Conservation (phyloP, 768 basidiomycete genomes). For the Hydnomerulius pinastri region DNA sequence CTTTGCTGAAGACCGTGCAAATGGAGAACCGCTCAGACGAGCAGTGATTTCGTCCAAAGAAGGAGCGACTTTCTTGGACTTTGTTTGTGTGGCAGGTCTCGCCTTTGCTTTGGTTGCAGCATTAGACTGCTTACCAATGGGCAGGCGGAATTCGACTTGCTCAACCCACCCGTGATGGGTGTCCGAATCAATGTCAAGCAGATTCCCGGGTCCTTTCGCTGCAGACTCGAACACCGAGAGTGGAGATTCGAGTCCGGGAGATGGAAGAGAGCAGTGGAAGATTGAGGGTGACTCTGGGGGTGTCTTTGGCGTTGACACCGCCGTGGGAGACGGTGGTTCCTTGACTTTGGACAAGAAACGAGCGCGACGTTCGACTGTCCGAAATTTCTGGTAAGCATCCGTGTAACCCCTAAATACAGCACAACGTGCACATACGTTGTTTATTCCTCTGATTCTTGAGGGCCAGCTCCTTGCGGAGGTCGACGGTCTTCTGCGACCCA, state of each 20-base stretch:
- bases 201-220: slow-evolving; percentile 14
- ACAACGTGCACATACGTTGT: slow-evolving; percentile 54
- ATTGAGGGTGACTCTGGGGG: slow-evolving; percentile 71
- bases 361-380: slow-evolving; percentile 70
- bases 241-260: slow-evolving; percentile 66
- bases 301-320: slow-evolving; percentile 58
- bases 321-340: slow-evolving; percentile 64
- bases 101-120: slow-evolving; percentile 2
- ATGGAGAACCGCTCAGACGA: slow-evolving; percentile 40
- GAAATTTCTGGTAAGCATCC: slow-evolving; percentile 2
- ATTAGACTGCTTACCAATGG: slow-evolving; percentile 28
- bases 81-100: slow-evolving; percentile 10
- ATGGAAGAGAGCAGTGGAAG: slow-evolving; percentile 69
- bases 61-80: slow-evolving; percentile 42
- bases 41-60: slow-evolving; percentile 80
- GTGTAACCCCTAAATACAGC: background rate
- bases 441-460: slow-evolving; percentile 72
- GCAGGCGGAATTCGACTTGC: slow-evolving; percentile 61
- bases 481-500: slow-evolving; percentile 48
- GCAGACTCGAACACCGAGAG: slow-evolving; percentile 57
- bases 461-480: slow-evolving; percentile 75
- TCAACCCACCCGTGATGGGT: slow-evolving; percentile 50
- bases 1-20: slow-evolving; percentile 12
- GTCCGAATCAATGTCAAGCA: background rate
- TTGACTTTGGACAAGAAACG: slow-evolving; percentile 73